Percentiles rank a stretch among this genome's conserved stretches.
These are phyloP conservation scores for Pseudozyma sp. DNA, from an alignment of 1,284 basidiomycete species.

Conservation along the genomic window DNA sequence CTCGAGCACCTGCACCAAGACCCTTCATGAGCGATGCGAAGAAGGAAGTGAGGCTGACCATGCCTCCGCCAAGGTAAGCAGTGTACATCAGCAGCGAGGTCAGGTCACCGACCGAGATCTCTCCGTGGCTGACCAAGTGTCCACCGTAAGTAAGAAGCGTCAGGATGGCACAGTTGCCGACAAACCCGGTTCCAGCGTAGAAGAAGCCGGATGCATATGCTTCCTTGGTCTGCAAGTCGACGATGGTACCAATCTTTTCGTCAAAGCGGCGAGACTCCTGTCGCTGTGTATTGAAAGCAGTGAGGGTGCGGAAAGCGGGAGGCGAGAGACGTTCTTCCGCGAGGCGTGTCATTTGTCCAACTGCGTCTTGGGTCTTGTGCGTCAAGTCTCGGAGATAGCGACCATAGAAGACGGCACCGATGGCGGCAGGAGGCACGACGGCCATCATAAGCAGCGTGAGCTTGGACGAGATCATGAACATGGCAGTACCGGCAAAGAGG, in stretches of 20 bases:
- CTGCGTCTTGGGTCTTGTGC: constrained; percentile 89
- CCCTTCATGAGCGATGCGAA: constrained; percentile 74
- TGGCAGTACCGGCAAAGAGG: constrained; percentile 80
- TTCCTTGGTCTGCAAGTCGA: constrained; percentile 84
- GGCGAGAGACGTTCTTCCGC: constrained; percentile 89
- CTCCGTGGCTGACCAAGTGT: constrained; percentile 84
- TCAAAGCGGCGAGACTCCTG: constrained; percentile 76
- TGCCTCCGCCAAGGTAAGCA: constrained; percentile 81
- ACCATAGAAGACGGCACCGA: constrained; percentile 96
- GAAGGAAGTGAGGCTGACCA: constrained; percentile 70
- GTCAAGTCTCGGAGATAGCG: constrained; percentile 92
- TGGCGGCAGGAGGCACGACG: constrained; percentile 92
- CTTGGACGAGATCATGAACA: constrained; percentile 93
- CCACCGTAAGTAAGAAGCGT: constrained; percentile 93
- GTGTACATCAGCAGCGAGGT: constrained; percentile 88
- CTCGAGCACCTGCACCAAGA: constrained; percentile 89
- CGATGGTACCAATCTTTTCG: constrained; percentile 76
- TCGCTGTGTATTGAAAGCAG: constrained; percentile 84
- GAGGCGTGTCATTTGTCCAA: constrained; percentile 88
- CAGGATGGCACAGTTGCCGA: constrained; percentile 91
- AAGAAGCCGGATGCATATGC: constrained; percentile 91
- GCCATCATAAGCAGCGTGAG: constrained; percentile 92
- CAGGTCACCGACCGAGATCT: constrained; percentile 76
- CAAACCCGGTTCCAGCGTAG: constrained; percentile 87
- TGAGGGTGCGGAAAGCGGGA: constrained; percentile 85